Evolutionary conservation across 2,329 filamentous ascomycete genomes (phyloP).

Genomic region (Pseudogymnoascus sp.): DNA sequence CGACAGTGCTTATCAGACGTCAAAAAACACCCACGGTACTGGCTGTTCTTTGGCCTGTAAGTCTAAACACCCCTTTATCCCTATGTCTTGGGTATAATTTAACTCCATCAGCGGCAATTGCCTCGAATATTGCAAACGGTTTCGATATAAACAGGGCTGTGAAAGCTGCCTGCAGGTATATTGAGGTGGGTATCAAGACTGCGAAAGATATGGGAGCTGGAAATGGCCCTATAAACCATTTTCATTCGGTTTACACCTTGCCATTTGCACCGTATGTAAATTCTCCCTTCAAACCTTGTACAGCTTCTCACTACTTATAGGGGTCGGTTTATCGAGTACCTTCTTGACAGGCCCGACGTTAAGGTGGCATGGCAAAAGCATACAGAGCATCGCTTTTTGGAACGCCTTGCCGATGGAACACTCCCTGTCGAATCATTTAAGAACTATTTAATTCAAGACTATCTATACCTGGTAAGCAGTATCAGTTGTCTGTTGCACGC

Average conservation of each 20-base stretch:
- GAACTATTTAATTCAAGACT: conserved; percentile 85
- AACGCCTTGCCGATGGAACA: conserved; percentile 64
- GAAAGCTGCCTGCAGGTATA: conserved; percentile 59
- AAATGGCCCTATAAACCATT: conserved; percentile 68
- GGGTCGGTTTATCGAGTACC: conserved; percentile 74
- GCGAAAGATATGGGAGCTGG: conserved; percentile 44
- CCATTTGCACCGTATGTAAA: conserved; percentile 51
- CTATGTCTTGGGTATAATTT: not conserved
- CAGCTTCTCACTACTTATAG: conserved; percentile 30
- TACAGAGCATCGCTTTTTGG: conserved; percentile 75
- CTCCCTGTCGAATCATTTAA: conserved; percentile 73
- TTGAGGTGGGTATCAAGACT: conserved; percentile 59
- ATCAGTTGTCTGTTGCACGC: not conserved
- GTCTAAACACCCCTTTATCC: conserved; percentile 25
- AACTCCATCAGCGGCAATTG: conserved; percentile 52
- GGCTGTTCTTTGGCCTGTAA: conserved; percentile 86
- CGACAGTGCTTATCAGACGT: conserved; percentile 61
- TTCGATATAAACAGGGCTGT: conserved; percentile 51
- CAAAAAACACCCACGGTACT: conserved; percentile 84
- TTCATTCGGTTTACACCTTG: conserved; percentile 60
- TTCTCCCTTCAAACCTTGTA: too few relatives aligned
- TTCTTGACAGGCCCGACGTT: conserved; percentile 70
- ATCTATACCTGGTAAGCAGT: conserved; percentile 66
- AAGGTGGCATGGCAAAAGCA: conserved; percentile 64
- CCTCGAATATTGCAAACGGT: conserved; percentile 60